Percentiles rank a stretch among this genome's conserved stretches.
Conservation (phyloP, 2,329 filamentous ascomycete genomes). For the Colletotrichum camelliae region DNA sequence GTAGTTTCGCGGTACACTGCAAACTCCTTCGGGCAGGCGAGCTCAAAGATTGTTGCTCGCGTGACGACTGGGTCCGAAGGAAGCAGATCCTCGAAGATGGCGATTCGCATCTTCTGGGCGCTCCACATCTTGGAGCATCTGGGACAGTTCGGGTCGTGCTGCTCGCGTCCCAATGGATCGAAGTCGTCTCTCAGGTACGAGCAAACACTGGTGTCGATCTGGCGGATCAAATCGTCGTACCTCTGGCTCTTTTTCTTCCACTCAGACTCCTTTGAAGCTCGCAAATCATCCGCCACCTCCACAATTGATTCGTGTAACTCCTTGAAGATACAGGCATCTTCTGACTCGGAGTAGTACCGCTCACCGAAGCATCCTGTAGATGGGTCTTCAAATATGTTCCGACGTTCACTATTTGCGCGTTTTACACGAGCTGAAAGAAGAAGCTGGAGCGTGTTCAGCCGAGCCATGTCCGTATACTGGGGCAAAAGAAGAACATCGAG, state of each 20-base stretch:
- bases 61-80: conserved; percentile 34
- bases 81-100: conserved; percentile 44
- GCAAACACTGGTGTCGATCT: conserved; percentile 36
- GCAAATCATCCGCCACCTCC: conserved; percentile 18
- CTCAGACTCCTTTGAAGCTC: conserved; percentile 33
- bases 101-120: conserved; percentile 37
- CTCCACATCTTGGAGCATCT: conserved; percentile 38
- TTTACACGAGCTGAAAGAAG: conserved; percentile 46
- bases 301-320: conserved; percentile 29
- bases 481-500: conserved; percentile 63
- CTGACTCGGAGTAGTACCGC: conserved; percentile 29
- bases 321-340: conserved; percentile 16
- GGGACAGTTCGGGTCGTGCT: conserved; percentile 33
- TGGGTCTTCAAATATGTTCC: conserved; percentile 54
- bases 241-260: conserved; percentile 33
- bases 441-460: conserved; percentile 40
- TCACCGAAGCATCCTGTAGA: conserved; percentile 31
- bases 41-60: conserved; percentile 46
- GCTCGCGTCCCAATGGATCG: conserved; percentile 11
- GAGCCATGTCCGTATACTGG: conserved; percentile 49
- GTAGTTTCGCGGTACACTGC: conserved; percentile 45
- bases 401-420: background rate
- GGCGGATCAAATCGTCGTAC: conserved; percentile 35
- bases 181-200: conserved; percentile 29
- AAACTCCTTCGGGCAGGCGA: conserved; percentile 38